A percentile compares a stretch with the other conserved stretches of the same genome.
These are phyloP conservation scores for Rhodotorula sp. DNA, from an alignment of 1,284 basidiomycete genomes.

Conservation along the genomic window DNA sequence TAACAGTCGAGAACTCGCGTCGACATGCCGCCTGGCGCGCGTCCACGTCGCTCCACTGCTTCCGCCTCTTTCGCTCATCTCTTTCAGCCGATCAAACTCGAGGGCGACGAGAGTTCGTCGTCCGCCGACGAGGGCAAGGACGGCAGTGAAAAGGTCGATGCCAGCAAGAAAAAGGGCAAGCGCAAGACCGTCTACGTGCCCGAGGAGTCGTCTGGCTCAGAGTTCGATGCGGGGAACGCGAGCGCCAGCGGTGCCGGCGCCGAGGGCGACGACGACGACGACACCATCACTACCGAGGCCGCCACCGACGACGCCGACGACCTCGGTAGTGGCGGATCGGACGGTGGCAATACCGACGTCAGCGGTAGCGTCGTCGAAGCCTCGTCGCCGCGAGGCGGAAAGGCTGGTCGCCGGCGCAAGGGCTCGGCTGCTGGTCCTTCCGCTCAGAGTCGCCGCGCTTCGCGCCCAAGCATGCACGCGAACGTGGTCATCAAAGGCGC, in stretches of 20 bases:
- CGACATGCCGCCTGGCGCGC: background rate
- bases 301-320: background rate
- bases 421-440: background rate
- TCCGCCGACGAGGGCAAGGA: background rate
- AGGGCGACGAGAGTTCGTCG: background rate
- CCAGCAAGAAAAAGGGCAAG: background rate
- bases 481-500: too few relatives aligned
- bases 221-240: background rate
- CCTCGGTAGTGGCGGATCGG: constrained; percentile 2
- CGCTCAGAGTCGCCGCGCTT: too few relatives aligned
- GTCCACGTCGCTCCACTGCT: background rate
- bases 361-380: constrained; percentile 1
- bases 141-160: background rate
- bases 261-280: constrained; percentile 3
- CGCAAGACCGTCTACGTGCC: constrained; percentile 18
- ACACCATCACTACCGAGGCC: background rate
- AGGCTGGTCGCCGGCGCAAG: background rate
- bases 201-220: constrained; percentile 6
- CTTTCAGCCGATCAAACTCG: background rate
- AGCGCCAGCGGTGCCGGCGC: background rate
- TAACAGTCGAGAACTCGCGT: too few relatives aligned
- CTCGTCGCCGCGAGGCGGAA: background rate
- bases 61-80: background rate
- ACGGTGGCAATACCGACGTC: background rate
- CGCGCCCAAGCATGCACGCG: too few relatives aligned